phyloP scores from a whole-genome alignment of 176 grass and related monocot species.

The Puya raimondii region DNA sequence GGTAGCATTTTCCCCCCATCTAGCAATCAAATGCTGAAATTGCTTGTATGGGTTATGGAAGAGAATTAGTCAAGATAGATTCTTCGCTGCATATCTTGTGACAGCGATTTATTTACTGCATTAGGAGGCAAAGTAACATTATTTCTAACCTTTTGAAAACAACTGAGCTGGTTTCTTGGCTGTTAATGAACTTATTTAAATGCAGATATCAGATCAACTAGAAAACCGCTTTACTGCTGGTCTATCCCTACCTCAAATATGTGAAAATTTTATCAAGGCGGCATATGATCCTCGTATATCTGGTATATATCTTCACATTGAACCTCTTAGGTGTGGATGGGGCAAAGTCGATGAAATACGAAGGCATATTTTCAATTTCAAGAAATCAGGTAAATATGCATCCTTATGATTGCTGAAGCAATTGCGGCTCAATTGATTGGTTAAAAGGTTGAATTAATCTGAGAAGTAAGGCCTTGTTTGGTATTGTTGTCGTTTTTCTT shows the following conservation, averaged over 20 bases:
- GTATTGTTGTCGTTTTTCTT: too few species aligned
- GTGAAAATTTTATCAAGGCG: conserved; percentile 84
- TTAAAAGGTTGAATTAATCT: neutral
- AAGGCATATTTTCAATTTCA: conserved; percentile 81
- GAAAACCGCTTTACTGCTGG: conserved; percentile 59
- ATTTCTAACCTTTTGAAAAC: neutral
- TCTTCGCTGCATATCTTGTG: neutral
- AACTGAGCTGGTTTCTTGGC: neutral
- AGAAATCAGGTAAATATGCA: conserved; percentile 64
- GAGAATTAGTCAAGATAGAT: neutral
- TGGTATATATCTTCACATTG: conserved; percentile 82
- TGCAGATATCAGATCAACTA: conserved; percentile 82
- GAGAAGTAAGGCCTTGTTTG: too few species aligned
- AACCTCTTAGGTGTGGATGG: conserved; percentile 81
- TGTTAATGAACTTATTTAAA: neutral
- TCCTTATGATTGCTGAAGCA: neutral
- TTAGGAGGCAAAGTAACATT: too few species aligned
- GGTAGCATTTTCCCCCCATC: too few species aligned
- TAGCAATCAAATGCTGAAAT: too few species aligned
- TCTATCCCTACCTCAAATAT: conserved; percentile 79
- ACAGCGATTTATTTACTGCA: too few species aligned
- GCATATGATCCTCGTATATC: conserved; percentile 88
- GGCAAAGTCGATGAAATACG: conserved; percentile 89
- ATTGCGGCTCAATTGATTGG: neutral
- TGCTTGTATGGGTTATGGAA: neutral